Conservation (phyloP, 305 asterid genomes). For the Plantago coronopus region DNA sequence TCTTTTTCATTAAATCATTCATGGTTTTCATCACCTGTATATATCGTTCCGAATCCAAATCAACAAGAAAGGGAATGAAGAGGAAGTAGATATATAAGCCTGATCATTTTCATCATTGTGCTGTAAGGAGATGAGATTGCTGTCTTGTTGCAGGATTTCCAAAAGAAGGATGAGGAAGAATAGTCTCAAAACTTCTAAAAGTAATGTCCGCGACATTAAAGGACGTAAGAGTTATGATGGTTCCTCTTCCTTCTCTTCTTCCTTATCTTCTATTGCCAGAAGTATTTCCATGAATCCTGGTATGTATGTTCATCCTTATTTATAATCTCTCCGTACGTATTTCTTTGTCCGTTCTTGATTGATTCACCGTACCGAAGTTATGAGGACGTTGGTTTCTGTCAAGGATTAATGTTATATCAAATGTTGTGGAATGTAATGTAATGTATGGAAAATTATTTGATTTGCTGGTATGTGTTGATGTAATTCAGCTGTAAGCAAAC, state of each 20-base stretch:
- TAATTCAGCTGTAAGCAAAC: conserved; percentile 39
- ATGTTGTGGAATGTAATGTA: too few species aligned
- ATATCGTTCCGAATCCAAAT: background rate
- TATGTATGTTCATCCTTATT: conserved; percentile 2
- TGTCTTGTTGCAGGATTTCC: conserved; percentile 40
- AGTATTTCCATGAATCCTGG: conserved; percentile 65
- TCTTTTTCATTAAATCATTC: background rate
- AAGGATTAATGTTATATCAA: too few species aligned
- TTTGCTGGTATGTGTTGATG: background rate
- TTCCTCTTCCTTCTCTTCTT: conserved; percentile 38
- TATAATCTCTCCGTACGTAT: too few species aligned
- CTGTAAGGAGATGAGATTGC: conserved; percentile 41
- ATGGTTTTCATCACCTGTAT: background rate
- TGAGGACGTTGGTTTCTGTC: background rate
- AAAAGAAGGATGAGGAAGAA: conserved; percentile 42
- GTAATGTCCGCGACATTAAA: conserved; percentile 40
- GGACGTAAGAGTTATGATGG: conserved; percentile 34
- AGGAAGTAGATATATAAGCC: background rate
- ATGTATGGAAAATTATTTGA: too few species aligned
- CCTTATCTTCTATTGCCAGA: conserved; percentile 44
- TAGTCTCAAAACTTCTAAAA: conserved; percentile 47
- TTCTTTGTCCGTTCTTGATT: background rate
- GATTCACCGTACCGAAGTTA: too few species aligned
- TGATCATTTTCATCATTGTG: background rate
- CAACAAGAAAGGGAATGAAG: conserved; percentile 3